Evolutionary conservation across 345 rosid species (phyloP).

Genomic region (Arabidopsis thaliana): TAIR10.1 NC_003075.7:14663501-14664000

Average conservation of each 20-base stretch:
- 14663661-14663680: not conserved
- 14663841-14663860: not conserved
- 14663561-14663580: not conserved
- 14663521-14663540: slow-evolving; percentile 1
- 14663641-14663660: not conserved
- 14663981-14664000: not conserved
- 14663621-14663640: not conserved
- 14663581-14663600: not conserved
- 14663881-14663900: not conserved
- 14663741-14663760: not conserved
- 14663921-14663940: not conserved
- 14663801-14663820: not conserved
- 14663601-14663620: too few species aligned
- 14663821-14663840: not conserved
- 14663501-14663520: not conserved
- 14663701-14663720: not conserved
- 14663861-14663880: not conserved
- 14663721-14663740: not conserved
- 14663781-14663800: not conserved
- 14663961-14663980: not conserved
- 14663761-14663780: not conserved
- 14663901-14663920: not conserved
- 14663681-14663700: not conserved
- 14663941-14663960: too few species aligned
- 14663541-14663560: not conserved